A percentile compares a stretch with the other conserved stretches of the same genome.
These are phyloP conservation scores for Colletotrichum nymphaeae DNA, from an alignment of 2,329 filamentous ascomycete species.

Conservation along the genomic window DNA sequence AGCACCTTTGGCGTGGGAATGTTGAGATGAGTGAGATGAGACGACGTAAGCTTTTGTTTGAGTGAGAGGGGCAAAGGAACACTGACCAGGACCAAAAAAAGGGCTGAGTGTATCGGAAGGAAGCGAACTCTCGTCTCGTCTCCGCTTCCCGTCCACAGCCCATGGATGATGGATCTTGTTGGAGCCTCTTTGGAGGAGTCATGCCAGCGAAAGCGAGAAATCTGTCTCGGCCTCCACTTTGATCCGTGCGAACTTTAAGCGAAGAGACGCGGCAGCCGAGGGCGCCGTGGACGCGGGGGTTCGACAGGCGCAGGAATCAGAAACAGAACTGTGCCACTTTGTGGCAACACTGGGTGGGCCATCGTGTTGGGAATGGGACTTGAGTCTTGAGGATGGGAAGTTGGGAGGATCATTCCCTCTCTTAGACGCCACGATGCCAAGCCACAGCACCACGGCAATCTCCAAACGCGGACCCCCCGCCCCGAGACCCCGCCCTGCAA, in stretches of 20 bases:
- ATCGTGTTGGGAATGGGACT: too few relatives aligned
- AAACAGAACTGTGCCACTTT: conserved; percentile 14
- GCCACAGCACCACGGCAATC: neutral
- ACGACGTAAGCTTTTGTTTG: conserved; percentile 21
- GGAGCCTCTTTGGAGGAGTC: too few relatives aligned
- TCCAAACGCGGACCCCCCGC: neutral
- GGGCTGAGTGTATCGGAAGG: conserved; percentile 27
- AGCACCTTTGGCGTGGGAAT: neutral
- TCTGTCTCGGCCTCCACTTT: neutral
- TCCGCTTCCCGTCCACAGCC: neutral
- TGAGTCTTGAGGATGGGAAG: too few relatives aligned
- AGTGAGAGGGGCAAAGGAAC: conserved; percentile 11
- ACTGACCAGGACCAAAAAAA: neutral
- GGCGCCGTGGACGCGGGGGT: neutral
- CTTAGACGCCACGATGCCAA: neutral
- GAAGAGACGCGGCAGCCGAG: conserved; percentile 22
- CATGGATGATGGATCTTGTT: too few relatives aligned
- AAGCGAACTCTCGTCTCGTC: conserved; percentile 21
- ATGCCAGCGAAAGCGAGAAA: neutral
- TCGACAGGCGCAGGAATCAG: neutral
- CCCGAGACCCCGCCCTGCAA: neutral
- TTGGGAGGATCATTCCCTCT: neutral
- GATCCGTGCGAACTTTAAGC: conserved; percentile 1
- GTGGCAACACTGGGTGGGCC: neutral
- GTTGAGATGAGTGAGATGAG: neutral